Base-by-base conservation (phyloP, 2,329 filamentous ascomycete species). In the Ophiostoma montium region DNA sequence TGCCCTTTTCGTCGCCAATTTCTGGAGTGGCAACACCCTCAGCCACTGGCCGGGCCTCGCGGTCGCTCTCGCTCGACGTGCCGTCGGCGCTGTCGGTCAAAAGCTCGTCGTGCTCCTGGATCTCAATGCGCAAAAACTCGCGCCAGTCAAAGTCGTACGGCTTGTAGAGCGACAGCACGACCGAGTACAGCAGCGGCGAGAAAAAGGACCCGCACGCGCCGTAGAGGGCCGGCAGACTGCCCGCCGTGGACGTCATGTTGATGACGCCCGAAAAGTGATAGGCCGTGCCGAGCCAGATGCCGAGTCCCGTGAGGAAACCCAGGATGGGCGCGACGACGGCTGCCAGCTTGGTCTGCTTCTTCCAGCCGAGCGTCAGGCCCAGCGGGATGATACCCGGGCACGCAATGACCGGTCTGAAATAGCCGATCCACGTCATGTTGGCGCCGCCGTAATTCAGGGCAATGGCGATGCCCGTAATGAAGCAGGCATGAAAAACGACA, bases 81-180 rank as follows among this genome's bases (percentile, higher is more conserved):
- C 32, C 30, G n/a, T 47, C 18, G 50, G 35, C 16, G 33, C 19
- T 45, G 42, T 30, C 43, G 1, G 50, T 39, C 19, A 58, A 54
- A 13, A 60, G 44, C 23, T 59, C 53, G 9, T 56, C 58, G 50
- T 70, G 66, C 33, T 69, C 65, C 13, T 65, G 64, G 0, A 71
- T 62, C 49, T 72, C 68, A 15, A 72, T 67, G 32, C 67, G 62
- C 1, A 72, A 59, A 52, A 72, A 72, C 46, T 69, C 56, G 10
- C 57, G 53, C 60, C 60, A 62, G 52, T 62, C 60, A 39, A 60
- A 62, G 27, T 52, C 58, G 47, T 61, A 60, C 0, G 66, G 66
- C 16, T 60, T 61, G 47, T 61, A 64, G 9, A 62, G 53, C 2
- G 70, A 72, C 12, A 72, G 64, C 5, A 68, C 33, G 0, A 72